Conservation (phyloP, 208 protist genomes). For the Trypanosoma congolense region DNA sequence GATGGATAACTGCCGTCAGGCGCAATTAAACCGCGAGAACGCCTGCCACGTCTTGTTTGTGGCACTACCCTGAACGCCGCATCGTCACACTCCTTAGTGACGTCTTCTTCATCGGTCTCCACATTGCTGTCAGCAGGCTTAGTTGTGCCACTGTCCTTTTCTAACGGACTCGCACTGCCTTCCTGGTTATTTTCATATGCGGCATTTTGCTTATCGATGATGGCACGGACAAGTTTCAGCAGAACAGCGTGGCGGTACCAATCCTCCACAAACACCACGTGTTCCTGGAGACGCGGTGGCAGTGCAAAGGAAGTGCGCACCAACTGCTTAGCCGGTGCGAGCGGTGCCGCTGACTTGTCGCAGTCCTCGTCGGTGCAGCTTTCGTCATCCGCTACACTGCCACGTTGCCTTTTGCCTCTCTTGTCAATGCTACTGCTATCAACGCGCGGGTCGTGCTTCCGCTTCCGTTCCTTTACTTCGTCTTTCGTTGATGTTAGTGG, state of each 20-base stretch:
- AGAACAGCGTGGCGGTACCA: slow-evolving; percentile 76
- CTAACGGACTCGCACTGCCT: not conserved
- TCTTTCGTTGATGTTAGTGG: not conserved
- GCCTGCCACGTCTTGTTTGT: slow-evolving; percentile 1
- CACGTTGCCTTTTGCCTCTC: slow-evolving; percentile 1
- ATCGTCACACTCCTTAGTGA: slow-evolving; percentile 20
- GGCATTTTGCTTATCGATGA: slow-evolving; percentile 29
- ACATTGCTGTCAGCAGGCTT: not conserved
- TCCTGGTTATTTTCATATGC: not conserved
- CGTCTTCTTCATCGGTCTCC: not conserved
- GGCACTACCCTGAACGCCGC: slow-evolving; percentile 11
- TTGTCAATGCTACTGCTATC: slow-evolving; percentile 2
- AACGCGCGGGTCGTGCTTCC: not conserved
- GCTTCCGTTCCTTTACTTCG: slow-evolving; percentile 11
- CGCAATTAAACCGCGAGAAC: too few species aligned
- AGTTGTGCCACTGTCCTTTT: not conserved
- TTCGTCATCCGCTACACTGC: not conserved
- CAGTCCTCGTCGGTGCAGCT: not conserved
- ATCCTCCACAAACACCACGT: slow-evolving; percentile 81
- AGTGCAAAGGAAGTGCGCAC: slow-evolving; percentile 74
- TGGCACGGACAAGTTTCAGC: slow-evolving; percentile 68
- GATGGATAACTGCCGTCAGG: slow-evolving; percentile 32
- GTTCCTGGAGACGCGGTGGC: slow-evolving; percentile 75
- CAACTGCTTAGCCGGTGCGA: slow-evolving; percentile 10
- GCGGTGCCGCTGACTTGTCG: slow-evolving; percentile 2